These are phyloP conservation scores for Penicillium ochrochloron DNA, from an alignment of 495 filamentous ascomycete genomes.

Conservation along the genomic window DNA sequence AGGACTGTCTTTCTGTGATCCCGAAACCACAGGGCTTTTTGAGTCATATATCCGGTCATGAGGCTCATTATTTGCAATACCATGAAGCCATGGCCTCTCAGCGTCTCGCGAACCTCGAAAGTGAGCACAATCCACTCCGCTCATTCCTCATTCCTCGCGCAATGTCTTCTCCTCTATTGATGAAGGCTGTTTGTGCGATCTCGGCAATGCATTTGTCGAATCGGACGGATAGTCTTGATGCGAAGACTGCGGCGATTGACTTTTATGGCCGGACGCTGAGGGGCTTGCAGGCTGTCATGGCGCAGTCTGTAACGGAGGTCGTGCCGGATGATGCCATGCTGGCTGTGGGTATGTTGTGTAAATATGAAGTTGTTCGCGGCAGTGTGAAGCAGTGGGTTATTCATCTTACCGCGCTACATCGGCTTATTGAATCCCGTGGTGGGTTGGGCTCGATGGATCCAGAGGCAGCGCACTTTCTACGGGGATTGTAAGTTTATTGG, in stretches of 20 bases:
- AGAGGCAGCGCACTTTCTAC: conserved; percentile 44
- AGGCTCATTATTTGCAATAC: conserved; percentile 51
- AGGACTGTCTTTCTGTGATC: conserved; percentile 14
- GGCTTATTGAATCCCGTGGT: conserved; percentile 44
- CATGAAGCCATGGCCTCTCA: conserved; percentile 47
- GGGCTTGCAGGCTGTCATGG: conserved; percentile 39
- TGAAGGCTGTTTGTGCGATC: conserved; percentile 49
- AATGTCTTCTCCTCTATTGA: conserved; percentile 46
- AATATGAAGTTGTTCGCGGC: conserved; percentile 51
- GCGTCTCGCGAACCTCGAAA: conserved; percentile 49
- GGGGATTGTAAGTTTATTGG: conserved; percentile 42
- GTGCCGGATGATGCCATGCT: conserved; percentile 45
- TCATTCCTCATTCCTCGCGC: conserved; percentile 49
- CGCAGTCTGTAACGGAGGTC: conserved; percentile 22
- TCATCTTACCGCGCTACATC: conserved; percentile 48
- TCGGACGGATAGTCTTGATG: conserved; percentile 32
- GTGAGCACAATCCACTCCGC: conserved; percentile 46
- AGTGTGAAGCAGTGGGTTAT: conserved; percentile 50
- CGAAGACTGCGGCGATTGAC: conserved; percentile 39
- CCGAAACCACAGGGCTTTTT: conserved; percentile 25
- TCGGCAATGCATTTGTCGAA: conserved; percentile 51
- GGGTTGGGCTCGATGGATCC: conserved; percentile 40
- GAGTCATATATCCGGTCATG: conserved; percentile 40
- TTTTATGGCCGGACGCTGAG: conserved; percentile 47
- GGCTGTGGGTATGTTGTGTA: conserved; percentile 48